These are phyloP conservation scores for Arxiozyma heterogenica DNA, from an alignment of 1,139 yeast species.

Conservation along the genomic window DNA sequence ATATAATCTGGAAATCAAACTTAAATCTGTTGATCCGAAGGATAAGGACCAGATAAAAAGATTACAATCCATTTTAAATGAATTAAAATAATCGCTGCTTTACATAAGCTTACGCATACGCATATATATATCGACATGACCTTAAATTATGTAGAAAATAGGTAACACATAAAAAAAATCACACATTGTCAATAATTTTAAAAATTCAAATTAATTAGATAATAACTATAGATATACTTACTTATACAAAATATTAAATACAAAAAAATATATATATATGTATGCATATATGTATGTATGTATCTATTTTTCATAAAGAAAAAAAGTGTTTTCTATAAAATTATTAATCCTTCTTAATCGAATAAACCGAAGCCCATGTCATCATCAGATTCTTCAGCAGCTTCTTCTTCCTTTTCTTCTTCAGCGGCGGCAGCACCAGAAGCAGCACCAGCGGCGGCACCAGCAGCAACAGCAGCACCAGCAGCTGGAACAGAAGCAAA, in stretches of 20 bases:
- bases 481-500: conserved; percentile 97
- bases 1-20: conserved; percentile 12
- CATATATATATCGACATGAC: background rate
- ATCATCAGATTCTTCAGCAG: conserved; percentile 50
- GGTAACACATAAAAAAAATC: background rate
- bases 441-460: conserved; percentile 61
- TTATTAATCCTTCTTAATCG: conserved; percentile 43
- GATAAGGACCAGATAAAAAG: conserved; percentile 3
- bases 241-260: background rate
- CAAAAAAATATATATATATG: too few relatives aligned
- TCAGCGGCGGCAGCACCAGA: conserved; percentile 63
- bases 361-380: conserved; percentile 89
- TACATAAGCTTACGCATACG: background rate
- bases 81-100: background rate
- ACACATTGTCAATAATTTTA: too few relatives aligned
- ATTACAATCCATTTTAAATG: conserved; percentile 1
- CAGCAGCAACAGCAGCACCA: conserved; percentile 80
- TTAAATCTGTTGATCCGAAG: conserved; percentile 9
- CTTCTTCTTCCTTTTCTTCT: conserved; percentile 50
- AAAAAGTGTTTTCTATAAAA: background rate
- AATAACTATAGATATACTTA: background rate
- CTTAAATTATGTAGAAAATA: too few relatives aligned
- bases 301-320: too few relatives aligned
- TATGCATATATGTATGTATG: too few relatives aligned
- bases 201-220: background rate